Conservation (phyloP, 2,329 filamentous ascomycete genomes). For the Camillea tinctor region DNA sequence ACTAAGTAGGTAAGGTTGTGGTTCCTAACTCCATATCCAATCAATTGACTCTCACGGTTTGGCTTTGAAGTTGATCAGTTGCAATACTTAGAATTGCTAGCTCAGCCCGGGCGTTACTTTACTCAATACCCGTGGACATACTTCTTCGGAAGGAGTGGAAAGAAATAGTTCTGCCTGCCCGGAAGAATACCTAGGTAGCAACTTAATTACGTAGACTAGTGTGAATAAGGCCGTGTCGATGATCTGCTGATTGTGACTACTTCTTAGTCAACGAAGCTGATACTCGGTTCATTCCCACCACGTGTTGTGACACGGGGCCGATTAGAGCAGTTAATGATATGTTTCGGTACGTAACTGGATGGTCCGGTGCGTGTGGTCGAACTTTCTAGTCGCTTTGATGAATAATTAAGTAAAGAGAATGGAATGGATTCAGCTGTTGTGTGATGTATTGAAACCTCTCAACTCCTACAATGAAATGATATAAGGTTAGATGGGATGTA, state of each 20-base stretch:
- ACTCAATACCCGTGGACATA: not conserved
- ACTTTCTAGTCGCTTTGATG: not conserved
- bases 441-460: too few relatives aligned
- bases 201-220: not conserved
- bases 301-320: not conserved
- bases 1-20: too few relatives aligned
- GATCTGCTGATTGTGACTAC: not conserved
- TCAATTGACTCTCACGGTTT: not conserved
- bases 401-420: not conserved
- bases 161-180: not conserved
- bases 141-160: not conserved
- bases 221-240: not conserved
- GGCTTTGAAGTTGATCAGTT: not conserved
- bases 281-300: not conserved
- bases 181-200: not conserved
- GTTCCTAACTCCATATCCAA: not conserved
- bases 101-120: not conserved
- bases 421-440: too few relatives aligned
- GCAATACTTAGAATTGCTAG: not conserved
- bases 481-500: too few relatives aligned
- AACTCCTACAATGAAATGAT: too few relatives aligned
- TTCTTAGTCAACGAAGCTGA: not conserved
- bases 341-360: not conserved
- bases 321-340: not conserved
- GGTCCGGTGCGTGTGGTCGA: not conserved